Base-by-base conservation (phyloP, 2,329 filamentous ascomycete genomes). In the Fusarium sp. region DNA sequence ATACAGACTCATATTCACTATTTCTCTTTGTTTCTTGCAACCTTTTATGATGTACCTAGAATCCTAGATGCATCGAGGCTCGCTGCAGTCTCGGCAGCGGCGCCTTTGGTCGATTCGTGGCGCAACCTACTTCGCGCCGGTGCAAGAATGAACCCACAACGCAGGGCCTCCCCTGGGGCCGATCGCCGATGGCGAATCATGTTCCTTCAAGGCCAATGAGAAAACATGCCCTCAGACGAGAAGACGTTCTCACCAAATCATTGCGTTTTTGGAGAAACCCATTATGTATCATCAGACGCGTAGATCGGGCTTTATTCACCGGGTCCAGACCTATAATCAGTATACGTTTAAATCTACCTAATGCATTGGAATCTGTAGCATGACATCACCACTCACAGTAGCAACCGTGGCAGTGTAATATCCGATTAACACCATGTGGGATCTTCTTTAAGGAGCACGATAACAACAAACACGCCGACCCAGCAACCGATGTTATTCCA, bases 401-500 rank as follows among this genome's bases (percentile, higher is more conserved):
- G n/a, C 26, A 44, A 26, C 37, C 33, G 26, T 41, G 26, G n/a
- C 30, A 53, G 59, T 26, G 23, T 64, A 23, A 23, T 23, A 64
- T 60, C 41, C 23, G 49, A 58, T 45, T 53, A 60, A 64, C 30
- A 46, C n/a, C 46, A 62, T 64, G 20, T 60, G 26, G 27, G 48
- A 55, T 38, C 30, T 61, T 62, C 30, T 58, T 27, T 46, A 44
- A 49, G 23, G 41, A 59, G n/a, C 30, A 49, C 32, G 20, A 50
- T 49, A 30, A 57, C 30, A 62, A 55, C 38, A 74, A 70, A 73
- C 64, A 60, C 20, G 46, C 62, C 32, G 53, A 54, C 70, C 66
- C 44, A 63, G 67, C 69, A 74, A 70, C 73, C 32, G 37, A 54
- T 62, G 20, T 42, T 73, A 79, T 76, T 89, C 88, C 80, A 91